Evolutionary conservation across 2,329 filamentous ascomycete species (phyloP), one percentile per base, ranked within the genome.

Genomic region (Trichoderma gracile): DNA sequence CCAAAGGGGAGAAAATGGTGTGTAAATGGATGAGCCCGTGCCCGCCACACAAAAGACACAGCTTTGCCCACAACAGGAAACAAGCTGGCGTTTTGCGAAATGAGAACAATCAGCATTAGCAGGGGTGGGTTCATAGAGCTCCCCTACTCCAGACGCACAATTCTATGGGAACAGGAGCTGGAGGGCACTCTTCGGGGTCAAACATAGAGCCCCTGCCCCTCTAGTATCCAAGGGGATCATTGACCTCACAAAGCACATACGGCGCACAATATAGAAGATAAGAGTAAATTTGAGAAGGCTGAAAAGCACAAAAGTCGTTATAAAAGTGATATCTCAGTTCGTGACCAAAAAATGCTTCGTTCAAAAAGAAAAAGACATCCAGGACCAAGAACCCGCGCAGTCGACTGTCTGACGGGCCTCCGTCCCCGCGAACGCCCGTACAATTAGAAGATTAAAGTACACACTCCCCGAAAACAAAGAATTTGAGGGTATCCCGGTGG

Each of bases 401-500:
- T 64, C 66, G 66, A 63, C 49, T 54, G 61, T 65, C 65, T 61
- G 64, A 64, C 63, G 56, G 47, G 58, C 65, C 65, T 57, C 65
- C 33, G 52, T 61, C 64, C 53, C 63, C 67, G 60, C 66, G 65
- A 69, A 69, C 69, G 68, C 73, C 70, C 63, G 70, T 73, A 71
- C 71, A 67, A 82, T 82, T 82, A 82, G 77, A 80, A 80, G 69
- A 78, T 81, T 81, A 82, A 82, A 75, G 72, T 79, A 80, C 74
- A 76, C 69, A 67, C 67, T 66, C 66, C 68, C 33, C 7, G 64
- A 61, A 53, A 60, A 65, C 56, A 65, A 59, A 53, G n/a, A 63
- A 65, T 61, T 62, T 53, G 53, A 53, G 33, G 33, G 33, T 38
- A 40, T 62, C 58, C 58, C 63, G 56, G 43, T 67, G 56, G 43